Evolutionary conservation across 768 basidiomycete species (phyloP).

Genomic region (Kwoniella dendrophila): DNA sequence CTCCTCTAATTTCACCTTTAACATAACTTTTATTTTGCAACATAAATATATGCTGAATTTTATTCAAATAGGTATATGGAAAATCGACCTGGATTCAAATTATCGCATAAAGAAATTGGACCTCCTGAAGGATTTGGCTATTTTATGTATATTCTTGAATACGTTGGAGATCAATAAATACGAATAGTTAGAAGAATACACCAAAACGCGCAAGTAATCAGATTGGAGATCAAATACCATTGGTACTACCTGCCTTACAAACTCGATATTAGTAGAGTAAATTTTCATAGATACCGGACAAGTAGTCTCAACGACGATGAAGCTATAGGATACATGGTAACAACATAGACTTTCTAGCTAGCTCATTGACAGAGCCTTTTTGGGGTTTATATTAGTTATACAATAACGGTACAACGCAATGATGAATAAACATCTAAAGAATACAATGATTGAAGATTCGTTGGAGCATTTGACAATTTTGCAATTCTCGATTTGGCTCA

Average conservation of each 20-base stretch:
- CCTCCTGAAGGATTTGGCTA: conserved; percentile 55
- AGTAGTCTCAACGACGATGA: too few relatives aligned
- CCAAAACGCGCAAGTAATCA: neutral
- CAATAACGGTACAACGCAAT: too few relatives aligned
- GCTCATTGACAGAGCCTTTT: too few relatives aligned
- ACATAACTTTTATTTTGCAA: neutral
- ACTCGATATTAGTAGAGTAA: too few relatives aligned
- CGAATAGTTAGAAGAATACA: neutral
- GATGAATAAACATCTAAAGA: too few relatives aligned
- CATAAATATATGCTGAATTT: neutral
- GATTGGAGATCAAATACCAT: too few relatives aligned
- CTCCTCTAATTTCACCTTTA: neutral
- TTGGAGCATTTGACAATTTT: neutral
- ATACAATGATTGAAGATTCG: neutral
- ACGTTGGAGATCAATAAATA: conserved; percentile 10
- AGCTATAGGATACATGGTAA: too few relatives aligned
- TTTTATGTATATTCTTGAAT: conserved; percentile 52
- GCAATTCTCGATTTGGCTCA: neutral
- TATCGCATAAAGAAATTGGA: conserved; percentile 48
- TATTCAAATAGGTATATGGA: conserved; percentile 39
- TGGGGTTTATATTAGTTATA: too few relatives aligned
- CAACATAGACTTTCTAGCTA: too few relatives aligned
- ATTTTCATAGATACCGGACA: too few relatives aligned
- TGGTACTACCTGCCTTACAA: too few relatives aligned
- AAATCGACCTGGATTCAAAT: conserved; percentile 36